Base-by-base conservation (phyloP, 805 yeast genomes). In the Huiozyma sinensis region DNA sequence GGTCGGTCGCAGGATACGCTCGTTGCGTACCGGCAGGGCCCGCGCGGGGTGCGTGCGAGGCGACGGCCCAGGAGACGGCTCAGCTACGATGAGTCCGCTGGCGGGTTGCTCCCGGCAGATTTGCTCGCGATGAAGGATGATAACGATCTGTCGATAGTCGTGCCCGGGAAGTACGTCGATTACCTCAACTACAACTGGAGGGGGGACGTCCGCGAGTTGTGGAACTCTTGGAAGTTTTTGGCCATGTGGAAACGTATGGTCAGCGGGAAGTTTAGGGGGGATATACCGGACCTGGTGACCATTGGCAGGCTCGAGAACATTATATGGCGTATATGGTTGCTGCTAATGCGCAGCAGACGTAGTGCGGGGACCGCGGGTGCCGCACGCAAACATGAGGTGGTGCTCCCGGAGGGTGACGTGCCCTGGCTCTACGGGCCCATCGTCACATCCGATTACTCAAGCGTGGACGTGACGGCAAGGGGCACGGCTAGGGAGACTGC, bases 381-480 rank as follows among this genome's bases (percentile, higher is more conserved):
- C 9, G n/a, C 11, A 9, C 33, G 33, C 9, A 31, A 9, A 9
- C 24, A 17, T 17, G 24, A 17, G 4, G 9, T 11, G 9, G 9
- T 9, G 11, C 33, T 8, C 33, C n/a, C 33, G 33, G 33, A 31
- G 9, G 36, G 81, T 48, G 98, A 90, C 61, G 95, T 90, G 9
- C 87, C 96, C 1, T 90, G 97, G 97, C 74, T 90, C 10, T 92
- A 89, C 65, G 98, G 98, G 1, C 98, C 98, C 0, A 53, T 60
- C 10, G 32, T 34, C 3, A 9, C 33, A 31, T 9, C n/a, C 3
- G 24, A 17, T 17, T 17, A 17, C 24, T 11, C 33, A 4, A 31
- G 33, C n/a, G 33, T 31, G 9, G 9, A 8, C 33, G 11, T 11
- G 11, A 11, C n/a, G 9, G 9, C 33, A 31, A 31, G 33, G n/a